These are phyloP conservation scores for Pseudozyma flocculosa DNA, from an alignment of 1,284 basidiomycete genomes.

Conservation along the genomic window DNA sequence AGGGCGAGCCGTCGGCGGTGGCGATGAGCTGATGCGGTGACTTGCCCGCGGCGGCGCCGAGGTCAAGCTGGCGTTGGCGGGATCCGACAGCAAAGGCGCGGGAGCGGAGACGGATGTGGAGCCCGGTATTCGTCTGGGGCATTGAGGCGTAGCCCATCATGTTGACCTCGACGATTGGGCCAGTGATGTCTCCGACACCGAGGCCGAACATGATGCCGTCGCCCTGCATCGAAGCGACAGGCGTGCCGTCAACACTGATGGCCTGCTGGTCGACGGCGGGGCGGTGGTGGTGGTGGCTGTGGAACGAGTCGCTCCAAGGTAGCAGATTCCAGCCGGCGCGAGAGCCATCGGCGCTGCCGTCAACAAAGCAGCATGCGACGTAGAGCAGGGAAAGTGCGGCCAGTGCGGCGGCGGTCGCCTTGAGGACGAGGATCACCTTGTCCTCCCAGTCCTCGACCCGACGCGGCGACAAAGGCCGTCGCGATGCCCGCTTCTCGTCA, in stretches of 20 bases:
- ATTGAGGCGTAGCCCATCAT: conserved; percentile 71
- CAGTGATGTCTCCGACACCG: conserved; percentile 75
- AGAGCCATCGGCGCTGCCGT: neutral
- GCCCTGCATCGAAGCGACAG: no score
- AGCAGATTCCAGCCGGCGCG: neutral
- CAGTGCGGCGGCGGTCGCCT: neutral
- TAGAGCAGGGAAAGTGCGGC: neutral
- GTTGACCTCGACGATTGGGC: conserved; percentile 62
- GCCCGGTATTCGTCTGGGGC: conserved; percentile 71
- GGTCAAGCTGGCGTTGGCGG: neutral
- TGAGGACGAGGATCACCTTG: neutral
- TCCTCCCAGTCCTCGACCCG: neutral
- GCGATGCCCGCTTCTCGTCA: no score
- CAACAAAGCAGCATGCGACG: neutral
- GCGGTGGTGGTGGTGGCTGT: neutral
- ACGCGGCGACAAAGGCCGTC: no score
- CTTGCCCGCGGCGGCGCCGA: neutral
- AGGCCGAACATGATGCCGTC: conserved; percentile 28
- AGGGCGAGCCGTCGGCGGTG: conserved; percentile 25
- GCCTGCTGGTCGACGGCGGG: no score
- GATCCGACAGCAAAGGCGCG: conserved; percentile 73
- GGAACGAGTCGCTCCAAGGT: neutral
- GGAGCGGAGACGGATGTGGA: conserved; percentile 76
- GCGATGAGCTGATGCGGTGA: conserved; percentile 3
- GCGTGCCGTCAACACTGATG: neutral